These are phyloP conservation scores for Fusarium sp. DNA, from an alignment of 2,329 filamentous ascomycete species.

Conservation along the genomic window DNA sequence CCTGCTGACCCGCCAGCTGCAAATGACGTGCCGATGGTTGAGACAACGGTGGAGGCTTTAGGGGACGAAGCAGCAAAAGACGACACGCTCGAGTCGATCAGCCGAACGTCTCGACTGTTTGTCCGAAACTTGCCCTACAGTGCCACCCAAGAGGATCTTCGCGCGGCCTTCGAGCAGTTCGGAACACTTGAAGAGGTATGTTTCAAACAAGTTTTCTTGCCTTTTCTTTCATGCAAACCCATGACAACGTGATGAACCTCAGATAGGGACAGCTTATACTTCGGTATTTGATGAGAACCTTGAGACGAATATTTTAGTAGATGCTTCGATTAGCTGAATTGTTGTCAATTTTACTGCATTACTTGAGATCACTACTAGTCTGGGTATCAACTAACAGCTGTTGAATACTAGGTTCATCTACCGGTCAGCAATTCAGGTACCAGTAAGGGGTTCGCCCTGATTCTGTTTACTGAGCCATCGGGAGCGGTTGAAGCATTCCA, in stretches of 20 bases:
- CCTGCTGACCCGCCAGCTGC: constrained; percentile 29
- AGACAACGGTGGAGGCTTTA: constrained; percentile 46
- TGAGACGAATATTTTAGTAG: constrained; percentile 99
- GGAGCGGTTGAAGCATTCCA: constrained; percentile 84
- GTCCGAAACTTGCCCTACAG: constrained; percentile 89
- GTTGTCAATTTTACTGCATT: constrained; percentile 48
- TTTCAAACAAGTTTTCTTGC: constrained; percentile 40
- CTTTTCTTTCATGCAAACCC: constrained; percentile 15
- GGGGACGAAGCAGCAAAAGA: constrained; percentile 49
- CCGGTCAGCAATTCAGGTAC: constrained; percentile 78
- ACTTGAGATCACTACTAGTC: constrained; percentile 36
- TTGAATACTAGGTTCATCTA: constrained; percentile 79
- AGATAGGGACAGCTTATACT: constrained; percentile 99
- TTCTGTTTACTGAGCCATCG: constrained; percentile 80
- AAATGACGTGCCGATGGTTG: constrained; percentile 40
- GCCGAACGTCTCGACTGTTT: constrained; percentile 83
- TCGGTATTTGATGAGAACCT: constrained; percentile 86
- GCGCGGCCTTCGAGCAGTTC: constrained; percentile 77
- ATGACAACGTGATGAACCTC: constrained; percentile 87
- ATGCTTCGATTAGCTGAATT: constrained; percentile 91
- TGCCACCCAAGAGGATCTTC: constrained; percentile 81
- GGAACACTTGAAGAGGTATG: constrained; percentile 91
- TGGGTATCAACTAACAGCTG: constrained; percentile 47
- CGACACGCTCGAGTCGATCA: constrained; percentile 62
- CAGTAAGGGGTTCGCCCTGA: constrained; percentile 91